phyloP scores from a whole-genome alignment of 331 rosid genomes.

The Phaseolus coccineus region DNA sequence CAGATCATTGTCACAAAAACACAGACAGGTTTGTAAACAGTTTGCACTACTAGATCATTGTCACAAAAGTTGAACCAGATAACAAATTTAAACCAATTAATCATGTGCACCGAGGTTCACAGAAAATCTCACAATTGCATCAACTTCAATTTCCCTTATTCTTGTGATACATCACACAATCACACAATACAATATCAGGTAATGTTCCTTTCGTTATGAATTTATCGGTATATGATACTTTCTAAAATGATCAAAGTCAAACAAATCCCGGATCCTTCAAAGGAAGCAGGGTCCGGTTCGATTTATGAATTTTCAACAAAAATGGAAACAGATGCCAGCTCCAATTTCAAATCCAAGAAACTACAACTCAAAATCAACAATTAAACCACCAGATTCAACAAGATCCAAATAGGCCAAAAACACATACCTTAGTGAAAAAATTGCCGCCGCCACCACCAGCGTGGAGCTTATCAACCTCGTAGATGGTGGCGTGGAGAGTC shows the following conservation, averaged over 20 bases:
- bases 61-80: constrained; percentile 18
- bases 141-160: background rate
- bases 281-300: constrained; percentile 26
- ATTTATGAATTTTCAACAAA: constrained; percentile 29
- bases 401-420: constrained; percentile 34
- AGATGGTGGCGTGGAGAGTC: constrained; percentile 87
- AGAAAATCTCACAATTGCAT: constrained; percentile 21
- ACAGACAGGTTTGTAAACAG: constrained; percentile 1
- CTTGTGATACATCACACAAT: background rate
- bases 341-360: constrained; percentile 27
- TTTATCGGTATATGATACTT: background rate
- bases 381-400: constrained; percentile 29
- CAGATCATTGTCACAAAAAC: background rate
- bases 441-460: constrained; percentile 58
- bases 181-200: background rate
- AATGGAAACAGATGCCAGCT: constrained; percentile 27
- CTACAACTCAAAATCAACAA: background rate
- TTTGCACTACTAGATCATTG: constrained; percentile 7
- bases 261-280: constrained; percentile 31
- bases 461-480: constrained; percentile 73
- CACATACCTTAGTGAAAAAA: constrained; percentile 66
- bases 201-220: background rate
- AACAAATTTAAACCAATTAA: background rate
- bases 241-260: constrained; percentile 26
- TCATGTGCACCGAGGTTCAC: constrained; percentile 16